These are phyloP conservation scores for Ophiosphaerella korrae DNA, from an alignment of 2,329 filamentous ascomycete species.

Conservation along the genomic window DNA sequence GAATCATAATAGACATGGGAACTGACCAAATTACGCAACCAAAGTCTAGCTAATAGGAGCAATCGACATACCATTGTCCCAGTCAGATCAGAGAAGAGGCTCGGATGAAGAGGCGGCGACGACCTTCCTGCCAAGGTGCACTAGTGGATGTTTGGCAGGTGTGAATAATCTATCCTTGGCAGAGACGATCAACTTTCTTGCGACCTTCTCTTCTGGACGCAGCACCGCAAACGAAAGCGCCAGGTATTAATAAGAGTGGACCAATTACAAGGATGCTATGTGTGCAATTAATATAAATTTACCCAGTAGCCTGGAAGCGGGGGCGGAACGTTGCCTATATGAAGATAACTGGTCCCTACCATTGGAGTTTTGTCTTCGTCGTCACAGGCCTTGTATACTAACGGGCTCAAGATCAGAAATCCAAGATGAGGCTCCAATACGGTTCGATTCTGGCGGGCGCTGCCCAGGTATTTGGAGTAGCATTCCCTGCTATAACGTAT, in stretches of 20 bases:
- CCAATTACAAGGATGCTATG: constrained; percentile 8
- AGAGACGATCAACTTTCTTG: constrained; percentile 30
- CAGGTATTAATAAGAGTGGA: constrained; percentile 29
- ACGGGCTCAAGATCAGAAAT: constrained; percentile 4
- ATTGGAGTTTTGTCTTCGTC: background rate
- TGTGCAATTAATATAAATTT: constrained; percentile 19
- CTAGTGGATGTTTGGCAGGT: constrained; percentile 38
- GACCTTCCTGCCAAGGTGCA: constrained; percentile 24
- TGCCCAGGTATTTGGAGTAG: constrained; percentile 30
- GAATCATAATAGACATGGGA: too few species aligned
- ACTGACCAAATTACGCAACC: too few species aligned
- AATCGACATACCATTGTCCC: background rate
- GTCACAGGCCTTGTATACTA: background rate
- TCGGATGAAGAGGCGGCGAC: constrained; percentile 4
- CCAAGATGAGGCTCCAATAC: constrained; percentile 35
- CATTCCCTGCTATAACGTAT: constrained; percentile 27
- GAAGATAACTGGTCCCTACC: background rate
- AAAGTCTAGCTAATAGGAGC: too few species aligned
- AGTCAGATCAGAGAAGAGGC: background rate
- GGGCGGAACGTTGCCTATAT: constrained; percentile 15
- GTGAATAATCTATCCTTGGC: constrained; percentile 33
- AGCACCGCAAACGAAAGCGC: constrained; percentile 18
- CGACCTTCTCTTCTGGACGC: constrained; percentile 41
- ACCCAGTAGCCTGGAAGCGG: constrained; percentile 12
- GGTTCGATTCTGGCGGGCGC: constrained; percentile 30